Evolutionary conservation across 192 early-diverging fungal species (phyloP).

Genomic region (Jimgerdemannia lactiflua): DNA sequence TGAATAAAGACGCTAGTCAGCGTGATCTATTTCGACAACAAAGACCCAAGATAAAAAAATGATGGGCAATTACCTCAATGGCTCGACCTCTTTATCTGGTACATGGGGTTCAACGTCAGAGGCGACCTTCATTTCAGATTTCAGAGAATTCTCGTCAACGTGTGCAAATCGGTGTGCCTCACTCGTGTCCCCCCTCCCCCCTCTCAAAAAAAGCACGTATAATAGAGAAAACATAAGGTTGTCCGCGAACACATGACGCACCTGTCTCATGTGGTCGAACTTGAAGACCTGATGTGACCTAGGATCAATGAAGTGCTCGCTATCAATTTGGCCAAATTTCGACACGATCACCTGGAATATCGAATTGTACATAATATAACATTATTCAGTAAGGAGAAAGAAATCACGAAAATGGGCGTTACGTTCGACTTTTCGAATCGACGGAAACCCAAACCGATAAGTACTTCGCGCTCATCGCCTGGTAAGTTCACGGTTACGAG

Average conservation of each 20-base stretch:
- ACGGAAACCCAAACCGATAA: too few species aligned
- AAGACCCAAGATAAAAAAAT: not conserved
- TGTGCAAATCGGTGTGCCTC: too few species aligned
- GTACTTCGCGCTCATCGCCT: constrained; percentile 57
- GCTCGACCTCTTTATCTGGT: constrained; percentile 25
- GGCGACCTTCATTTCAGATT: constrained; percentile 27
- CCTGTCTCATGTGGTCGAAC: constrained; percentile 79
- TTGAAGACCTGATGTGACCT: constrained; percentile 64
- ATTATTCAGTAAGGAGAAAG: too few species aligned
- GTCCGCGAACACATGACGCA: too few species aligned
- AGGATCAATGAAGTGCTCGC: constrained; percentile 71
- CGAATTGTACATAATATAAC: too few species aligned
- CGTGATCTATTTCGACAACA: too few species aligned
- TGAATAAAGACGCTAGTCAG: too few species aligned
- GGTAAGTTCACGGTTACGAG: constrained; percentile 72
- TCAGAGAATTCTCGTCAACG: not conserved
- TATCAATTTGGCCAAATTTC: constrained; percentile 65
- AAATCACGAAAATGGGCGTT: too few species aligned
- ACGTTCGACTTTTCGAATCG: too few species aligned
- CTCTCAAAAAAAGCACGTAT: too few species aligned
- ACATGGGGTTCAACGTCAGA: constrained; percentile 43
- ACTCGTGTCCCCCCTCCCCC: too few species aligned
- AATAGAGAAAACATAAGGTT: too few species aligned
- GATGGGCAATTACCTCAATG: constrained; percentile 28
- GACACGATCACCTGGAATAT: constrained; percentile 69